These are phyloP conservation scores for Letharia lupina DNA, from an alignment of 495 filamentous ascomycete species.

Conservation along the genomic window DNA sequence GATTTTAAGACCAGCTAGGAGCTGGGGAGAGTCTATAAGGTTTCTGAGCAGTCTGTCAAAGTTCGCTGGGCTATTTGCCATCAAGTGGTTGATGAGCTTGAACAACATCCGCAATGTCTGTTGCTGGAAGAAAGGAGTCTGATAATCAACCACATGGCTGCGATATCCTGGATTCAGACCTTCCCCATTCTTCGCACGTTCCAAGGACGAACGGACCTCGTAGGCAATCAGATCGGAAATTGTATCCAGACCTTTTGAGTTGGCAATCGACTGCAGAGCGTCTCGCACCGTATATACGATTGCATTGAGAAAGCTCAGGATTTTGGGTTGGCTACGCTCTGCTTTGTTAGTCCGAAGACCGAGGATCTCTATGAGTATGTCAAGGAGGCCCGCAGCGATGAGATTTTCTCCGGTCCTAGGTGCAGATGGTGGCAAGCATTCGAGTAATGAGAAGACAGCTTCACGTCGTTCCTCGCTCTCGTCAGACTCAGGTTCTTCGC, in stretches of 20 bases:
- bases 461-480: constrained; percentile 82
- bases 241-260: constrained; percentile 72
- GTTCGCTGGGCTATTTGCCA: constrained; percentile 75
- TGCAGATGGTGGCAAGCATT: constrained; percentile 63
- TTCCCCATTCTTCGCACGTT: constrained; percentile 51
- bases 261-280: constrained; percentile 70
- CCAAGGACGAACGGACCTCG: constrained; percentile 65
- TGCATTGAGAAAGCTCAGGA: constrained; percentile 77
- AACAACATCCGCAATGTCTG: constrained; percentile 87
- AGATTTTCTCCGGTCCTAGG: constrained; percentile 64
- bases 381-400: constrained; percentile 77
- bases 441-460: constrained; percentile 70
- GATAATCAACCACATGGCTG: constrained; percentile 78
- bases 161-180: constrained; percentile 74
- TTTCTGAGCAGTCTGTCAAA: constrained; percentile 86
- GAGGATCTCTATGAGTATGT: constrained; percentile 82
- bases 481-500: constrained; percentile 45
- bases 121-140: constrained; percentile 85
- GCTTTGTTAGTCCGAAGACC: constrained; percentile 75
- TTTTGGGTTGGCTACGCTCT: constrained; percentile 67
- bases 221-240: constrained; percentile 75
- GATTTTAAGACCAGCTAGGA: constrained; percentile 66
- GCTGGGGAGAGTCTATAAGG: constrained; percentile 81
- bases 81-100: constrained; percentile 92
- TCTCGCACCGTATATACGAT: constrained; percentile 74